These are phyloP conservation scores for Rutstroemia sp. DNA, from an alignment of 2,329 filamentous ascomycete genomes.

Conservation along the genomic window DNA sequence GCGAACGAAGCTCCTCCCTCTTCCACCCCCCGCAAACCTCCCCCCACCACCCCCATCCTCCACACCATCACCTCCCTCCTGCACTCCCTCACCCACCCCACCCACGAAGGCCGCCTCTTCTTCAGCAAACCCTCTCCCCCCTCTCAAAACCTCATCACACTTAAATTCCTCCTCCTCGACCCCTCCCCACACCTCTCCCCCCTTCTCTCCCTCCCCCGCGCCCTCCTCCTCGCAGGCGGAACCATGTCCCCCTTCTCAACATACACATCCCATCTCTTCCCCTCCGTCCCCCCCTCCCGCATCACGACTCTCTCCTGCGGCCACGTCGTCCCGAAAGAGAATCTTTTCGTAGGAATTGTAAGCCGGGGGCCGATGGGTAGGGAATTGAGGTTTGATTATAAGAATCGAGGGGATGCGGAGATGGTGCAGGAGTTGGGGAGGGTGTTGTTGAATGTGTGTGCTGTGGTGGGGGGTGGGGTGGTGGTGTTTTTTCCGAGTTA, in stretches of 20 bases:
- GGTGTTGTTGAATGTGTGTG: slow-evolving; percentile 63
- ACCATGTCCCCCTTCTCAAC: slow-evolving; percentile 98
- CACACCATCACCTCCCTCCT: slow-evolving; percentile 62
- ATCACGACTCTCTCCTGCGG: slow-evolving; percentile 84
- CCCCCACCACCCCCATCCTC: slow-evolving; percentile 25
- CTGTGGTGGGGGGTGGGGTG: slow-evolving; percentile 75
- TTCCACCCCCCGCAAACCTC: slow-evolving; percentile 20
- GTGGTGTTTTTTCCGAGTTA: slow-evolving; percentile 97
- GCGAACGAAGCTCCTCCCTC: no score
- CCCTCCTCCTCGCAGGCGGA: slow-evolving; percentile 85
- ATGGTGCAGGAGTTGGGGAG: slow-evolving; percentile 71
- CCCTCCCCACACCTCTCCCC: slow-evolving; percentile 87
- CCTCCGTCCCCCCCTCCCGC: slow-evolving; percentile 54
- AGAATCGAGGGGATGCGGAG: slow-evolving; percentile 51
- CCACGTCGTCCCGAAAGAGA: slow-evolving; percentile 81
- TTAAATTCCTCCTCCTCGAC: slow-evolving; percentile 85
- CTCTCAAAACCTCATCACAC: slow-evolving; percentile 38
- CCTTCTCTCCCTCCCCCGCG: slow-evolving; percentile 74
- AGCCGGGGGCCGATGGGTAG: slow-evolving; percentile 38
- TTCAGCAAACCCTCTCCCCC: slow-evolving; percentile 40
- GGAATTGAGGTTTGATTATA: slow-evolving; percentile 82
- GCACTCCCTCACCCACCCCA: slow-evolving; percentile 77
- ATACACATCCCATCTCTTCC: slow-evolving; percentile 80
- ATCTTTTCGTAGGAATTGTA: slow-evolving; percentile 72
- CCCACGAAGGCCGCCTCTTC: slow-evolving; percentile 60